phyloP scores from a whole-genome alignment of 441 rosid genomes.

The Adansonia rubrostipa region DNA sequence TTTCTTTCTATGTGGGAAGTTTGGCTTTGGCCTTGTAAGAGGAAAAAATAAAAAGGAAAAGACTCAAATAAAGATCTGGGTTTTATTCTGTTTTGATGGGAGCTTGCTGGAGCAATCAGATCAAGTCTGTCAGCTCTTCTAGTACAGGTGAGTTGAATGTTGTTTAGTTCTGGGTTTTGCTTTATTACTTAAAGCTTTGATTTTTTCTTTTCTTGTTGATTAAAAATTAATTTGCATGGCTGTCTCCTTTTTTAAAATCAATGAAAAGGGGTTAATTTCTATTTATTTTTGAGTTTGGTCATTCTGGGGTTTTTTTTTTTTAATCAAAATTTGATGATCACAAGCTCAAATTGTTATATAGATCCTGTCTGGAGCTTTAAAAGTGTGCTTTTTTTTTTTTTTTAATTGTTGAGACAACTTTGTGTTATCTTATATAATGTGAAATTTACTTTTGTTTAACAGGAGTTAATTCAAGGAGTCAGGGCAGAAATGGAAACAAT shows the following conservation, averaged over 20 bases:
- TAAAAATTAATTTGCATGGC: not conserved
- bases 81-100: slow-evolving; percentile 54
- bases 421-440: not conserved
- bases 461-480: slow-evolving; percentile 59
- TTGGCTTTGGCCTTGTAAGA: slow-evolving; percentile 15
- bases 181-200: not conserved
- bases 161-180: not conserved
- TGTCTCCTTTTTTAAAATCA: not conserved
- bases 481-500: slow-evolving; percentile 47
- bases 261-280: not conserved
- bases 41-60: not conserved
- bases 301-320: not conserved
- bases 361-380: not conserved
- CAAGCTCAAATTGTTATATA: not conserved
- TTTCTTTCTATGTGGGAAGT: not conserved
- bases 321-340: slow-evolving; percentile 1
- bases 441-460: slow-evolving; percentile 21
- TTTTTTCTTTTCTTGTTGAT: not conserved
- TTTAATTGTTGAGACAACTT: not conserved
- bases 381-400: not conserved
- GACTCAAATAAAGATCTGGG: slow-evolving; percentile 25
- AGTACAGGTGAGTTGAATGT: slow-evolving; percentile 45
- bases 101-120: slow-evolving; percentile 72
- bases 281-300: not conserved
- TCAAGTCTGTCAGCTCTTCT: slow-evolving; percentile 62